Percentiles rank a stretch among this genome's conserved stretches.
Conservation (phyloP, 2,329 filamentous ascomycete genomes). For the Incumbomyces lentus region DNA sequence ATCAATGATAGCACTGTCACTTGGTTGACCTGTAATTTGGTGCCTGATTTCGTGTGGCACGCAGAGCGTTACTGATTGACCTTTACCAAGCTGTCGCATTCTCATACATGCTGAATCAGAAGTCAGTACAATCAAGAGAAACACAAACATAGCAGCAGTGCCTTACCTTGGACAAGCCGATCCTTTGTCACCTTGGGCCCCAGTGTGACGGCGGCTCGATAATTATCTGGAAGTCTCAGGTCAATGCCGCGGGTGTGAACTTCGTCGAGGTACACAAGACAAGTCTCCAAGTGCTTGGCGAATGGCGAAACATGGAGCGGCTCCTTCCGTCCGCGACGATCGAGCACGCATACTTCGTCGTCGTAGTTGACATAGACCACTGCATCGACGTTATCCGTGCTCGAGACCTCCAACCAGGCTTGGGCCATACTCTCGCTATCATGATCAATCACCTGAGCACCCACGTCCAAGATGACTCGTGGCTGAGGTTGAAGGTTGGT, state of each 20-base stretch:
- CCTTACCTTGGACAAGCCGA: constrained; percentile 53
- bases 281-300: constrained; percentile 35
- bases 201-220: constrained; percentile 57
- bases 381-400: constrained; percentile 27
- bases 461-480: too few species aligned
- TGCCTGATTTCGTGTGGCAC: too few species aligned
- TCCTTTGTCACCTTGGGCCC: constrained; percentile 59
- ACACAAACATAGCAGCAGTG: neutral
- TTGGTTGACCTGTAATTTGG: too few species aligned
- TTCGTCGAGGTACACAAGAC: constrained; percentile 60
- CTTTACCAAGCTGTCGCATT: too few species aligned
- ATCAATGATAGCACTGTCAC: too few species aligned
- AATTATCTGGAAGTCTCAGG: constrained; percentile 47
- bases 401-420: constrained; percentile 39
- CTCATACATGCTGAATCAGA: too few species aligned
- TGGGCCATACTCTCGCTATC: too few species aligned
- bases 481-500: too few species aligned
- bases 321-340: constrained; percentile 21
- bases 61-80: too few species aligned
- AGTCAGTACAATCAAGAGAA: neutral
- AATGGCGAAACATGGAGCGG: constrained; percentile 41
- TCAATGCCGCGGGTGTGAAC: constrained; percentile 62
- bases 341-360: constrained; percentile 25
- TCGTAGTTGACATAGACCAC: constrained; percentile 45
- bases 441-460: too few species aligned